Evolutionary conservation across 495 filamentous ascomycete species (phyloP).

Genomic region (Apiosordaria backusii): DNA sequence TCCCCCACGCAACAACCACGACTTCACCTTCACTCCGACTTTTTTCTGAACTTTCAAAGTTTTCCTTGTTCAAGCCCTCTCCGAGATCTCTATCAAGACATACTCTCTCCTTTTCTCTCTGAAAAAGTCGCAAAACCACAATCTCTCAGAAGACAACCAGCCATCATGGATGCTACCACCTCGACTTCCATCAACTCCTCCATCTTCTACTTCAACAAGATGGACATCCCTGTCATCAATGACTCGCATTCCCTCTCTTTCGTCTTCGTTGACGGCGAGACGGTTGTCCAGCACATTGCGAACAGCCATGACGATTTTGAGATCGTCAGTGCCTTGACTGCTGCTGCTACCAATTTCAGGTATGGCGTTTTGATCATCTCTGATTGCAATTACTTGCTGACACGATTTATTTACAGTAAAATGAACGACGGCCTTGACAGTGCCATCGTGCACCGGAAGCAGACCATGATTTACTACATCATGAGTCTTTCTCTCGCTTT

Average conservation of each 20-base stretch:
- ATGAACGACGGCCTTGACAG: background rate
- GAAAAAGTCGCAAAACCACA: background rate
- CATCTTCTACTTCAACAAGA: slow-evolving; percentile 17
- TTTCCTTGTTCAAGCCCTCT: background rate
- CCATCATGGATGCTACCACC: slow-evolving; percentile 9
- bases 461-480: slow-evolving; percentile 6
- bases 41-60: background rate
- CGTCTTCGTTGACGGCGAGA: background rate
- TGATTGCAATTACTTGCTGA: background rate
- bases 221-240: background rate
- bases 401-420: background rate
- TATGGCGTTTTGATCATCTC: background rate
- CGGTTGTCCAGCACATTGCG: slow-evolving; percentile 15
- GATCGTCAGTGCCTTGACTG: background rate
- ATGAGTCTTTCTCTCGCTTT: slow-evolving; percentile 1
- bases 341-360: slow-evolving; percentile 10
- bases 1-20: background rate
- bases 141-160: background rate
- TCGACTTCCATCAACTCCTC: slow-evolving; percentile 9
- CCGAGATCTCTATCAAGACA: background rate
- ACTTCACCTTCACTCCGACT: background rate
- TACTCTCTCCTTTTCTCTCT: background rate
- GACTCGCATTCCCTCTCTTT: background rate
- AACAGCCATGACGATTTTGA: slow-evolving; percentile 5
- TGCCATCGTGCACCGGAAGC: background rate